Base-by-base conservation (phyloP, 352 stramenopile species). In the Globisporangium polare region DNA sequence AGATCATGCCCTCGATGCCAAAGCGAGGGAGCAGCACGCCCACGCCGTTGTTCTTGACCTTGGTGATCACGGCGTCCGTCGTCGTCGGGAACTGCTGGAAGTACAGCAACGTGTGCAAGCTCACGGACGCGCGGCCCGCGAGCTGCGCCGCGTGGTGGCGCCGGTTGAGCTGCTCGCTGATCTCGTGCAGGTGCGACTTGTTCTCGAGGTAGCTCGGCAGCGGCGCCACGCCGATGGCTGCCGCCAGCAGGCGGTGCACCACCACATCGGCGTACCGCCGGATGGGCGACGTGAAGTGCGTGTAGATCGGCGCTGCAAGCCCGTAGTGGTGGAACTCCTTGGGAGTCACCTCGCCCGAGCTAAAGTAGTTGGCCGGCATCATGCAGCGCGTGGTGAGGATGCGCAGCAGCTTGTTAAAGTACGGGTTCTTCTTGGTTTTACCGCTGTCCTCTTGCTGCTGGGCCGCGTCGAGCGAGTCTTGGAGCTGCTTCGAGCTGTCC, bases 241-340 rank as follows among this genome's bases (percentile, higher is more conserved):
- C 97, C 35, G 96, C 96, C 3, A 99, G 73, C 20, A 99, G 69
- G 0, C 98, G 94, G 75, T 99, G 98, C 22, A 99, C 97, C 47
- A 99, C 94, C 18, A 99, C 94, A 74, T 99, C 98, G 0, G 97
- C 96, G 77, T 99, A 93, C 4, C 94, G 88, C 57, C 94, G 87
- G 75, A 99, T 99, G 4, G 98, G 98, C n/a, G 94, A 98, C 31
- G 98, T 99, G 69, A 99, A 99, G 75, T 99, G 97, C 35, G 97
- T 99, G 77, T 99, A 99, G 27, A 99, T 98, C 5, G 96, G 94
- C 9, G 97, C 96, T 12, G 97, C 97, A 10, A 99, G 83, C 35
- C 98, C 94, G 71, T 99, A 99, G 77, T 99, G 98, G 62, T 98
- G 93, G 85, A 97, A 99, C 67, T 99, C 95, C 7, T 88, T 90